These are phyloP conservation scores for Agrocybe pediades DNA, from an alignment of 768 basidiomycete genomes.

Conservation along the genomic window DNA sequence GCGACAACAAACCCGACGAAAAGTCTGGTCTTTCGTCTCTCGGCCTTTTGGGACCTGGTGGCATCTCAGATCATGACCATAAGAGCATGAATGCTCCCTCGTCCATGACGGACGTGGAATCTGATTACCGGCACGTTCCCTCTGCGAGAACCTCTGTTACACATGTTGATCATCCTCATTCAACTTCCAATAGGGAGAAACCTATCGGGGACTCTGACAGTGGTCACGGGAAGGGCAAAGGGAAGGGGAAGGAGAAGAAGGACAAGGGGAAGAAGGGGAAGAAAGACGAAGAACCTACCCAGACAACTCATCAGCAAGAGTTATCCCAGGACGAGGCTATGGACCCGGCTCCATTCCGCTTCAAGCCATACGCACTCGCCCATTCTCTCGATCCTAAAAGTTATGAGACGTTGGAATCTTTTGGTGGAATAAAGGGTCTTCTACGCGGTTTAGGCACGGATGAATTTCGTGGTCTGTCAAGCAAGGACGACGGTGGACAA, in stretches of 20 bases:
- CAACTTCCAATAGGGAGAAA: slow-evolving; percentile 22
- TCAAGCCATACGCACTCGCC: slow-evolving; percentile 77
- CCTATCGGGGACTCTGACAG: slow-evolving; percentile 10
- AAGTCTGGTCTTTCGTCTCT: slow-evolving; percentile 54
- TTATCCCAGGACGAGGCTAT: slow-evolving; percentile 39
- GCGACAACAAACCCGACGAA: slow-evolving; percentile 70
- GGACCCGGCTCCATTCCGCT: slow-evolving; percentile 72
- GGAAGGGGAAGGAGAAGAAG: slow-evolving; percentile 25
- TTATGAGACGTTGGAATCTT: slow-evolving; percentile 56
- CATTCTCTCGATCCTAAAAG: slow-evolving; percentile 90
- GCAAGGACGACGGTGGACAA: slow-evolving; percentile 15
- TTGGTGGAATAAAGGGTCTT: slow-evolving; percentile 74
- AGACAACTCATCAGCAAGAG: slow-evolving; percentile 35
- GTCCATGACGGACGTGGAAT: slow-evolving; percentile 54
- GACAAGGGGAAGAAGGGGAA: slow-evolving; percentile 25
- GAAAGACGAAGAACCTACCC: slow-evolving; percentile 24
- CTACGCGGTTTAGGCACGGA: slow-evolving; percentile 77
- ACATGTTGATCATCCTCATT: slow-evolving; percentile 27
- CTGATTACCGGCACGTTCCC: slow-evolving; percentile 46
- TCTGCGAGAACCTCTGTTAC: slow-evolving; percentile 37
- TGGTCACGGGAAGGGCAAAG: slow-evolving; percentile 8
- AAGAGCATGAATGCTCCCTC: slow-evolving; percentile 64
- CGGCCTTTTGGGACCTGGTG: slow-evolving; percentile 44
- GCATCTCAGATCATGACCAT: slow-evolving; percentile 44
- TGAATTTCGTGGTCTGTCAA: slow-evolving; percentile 45